A percentile compares a stretch with the other conserved stretches of the same genome.
phyloP scores from a whole-genome alignment of 768 basidiomycete species.

The Hygrophorus russula region DNA sequence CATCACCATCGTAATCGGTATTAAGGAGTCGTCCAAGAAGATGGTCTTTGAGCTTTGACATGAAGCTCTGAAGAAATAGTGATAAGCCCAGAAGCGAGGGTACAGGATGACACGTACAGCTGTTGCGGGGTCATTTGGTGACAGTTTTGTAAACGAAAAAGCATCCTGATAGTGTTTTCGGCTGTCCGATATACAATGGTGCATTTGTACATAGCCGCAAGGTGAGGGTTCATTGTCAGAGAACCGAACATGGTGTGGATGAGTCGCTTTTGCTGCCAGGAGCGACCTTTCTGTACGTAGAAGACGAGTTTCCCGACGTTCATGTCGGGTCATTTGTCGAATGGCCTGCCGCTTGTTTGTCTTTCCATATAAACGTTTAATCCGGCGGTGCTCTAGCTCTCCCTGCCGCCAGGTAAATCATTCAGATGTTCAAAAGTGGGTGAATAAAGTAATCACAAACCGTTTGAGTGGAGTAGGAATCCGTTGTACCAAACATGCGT shows the following conservation, averaged over 20 bases:
- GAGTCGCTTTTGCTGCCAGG: neutral
- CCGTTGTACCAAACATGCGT: slow-evolving; percentile 15
- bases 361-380: slow-evolving; percentile 22
- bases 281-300: too few species aligned
- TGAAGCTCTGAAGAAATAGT: slow-evolving; percentile 13
- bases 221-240: neutral
- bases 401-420: too few species aligned
- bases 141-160: neutral
- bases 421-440: too few species aligned
- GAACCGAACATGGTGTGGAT: neutral
- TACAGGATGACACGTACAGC: neutral
- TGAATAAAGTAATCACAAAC: too few species aligned
- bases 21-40: slow-evolving; percentile 16
- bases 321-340: slow-evolving; percentile 15
- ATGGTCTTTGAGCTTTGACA: slow-evolving; percentile 17
- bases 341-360: slow-evolving; percentile 21
- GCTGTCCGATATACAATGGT: slow-evolving; percentile 15
- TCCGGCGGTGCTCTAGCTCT: slow-evolving; percentile 23
- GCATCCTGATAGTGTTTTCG: neutral
- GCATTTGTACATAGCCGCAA: neutral
- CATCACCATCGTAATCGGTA: slow-evolving; percentile 9
- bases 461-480: slow-evolving; percentile 19
- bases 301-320: slow-evolving; percentile 8
- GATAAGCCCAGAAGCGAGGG: too few species aligned
- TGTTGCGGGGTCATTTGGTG: neutral